Base-by-base conservation (phyloP, 352 stramenopile genomes). In the Globisporangium cederbergense region DNA sequence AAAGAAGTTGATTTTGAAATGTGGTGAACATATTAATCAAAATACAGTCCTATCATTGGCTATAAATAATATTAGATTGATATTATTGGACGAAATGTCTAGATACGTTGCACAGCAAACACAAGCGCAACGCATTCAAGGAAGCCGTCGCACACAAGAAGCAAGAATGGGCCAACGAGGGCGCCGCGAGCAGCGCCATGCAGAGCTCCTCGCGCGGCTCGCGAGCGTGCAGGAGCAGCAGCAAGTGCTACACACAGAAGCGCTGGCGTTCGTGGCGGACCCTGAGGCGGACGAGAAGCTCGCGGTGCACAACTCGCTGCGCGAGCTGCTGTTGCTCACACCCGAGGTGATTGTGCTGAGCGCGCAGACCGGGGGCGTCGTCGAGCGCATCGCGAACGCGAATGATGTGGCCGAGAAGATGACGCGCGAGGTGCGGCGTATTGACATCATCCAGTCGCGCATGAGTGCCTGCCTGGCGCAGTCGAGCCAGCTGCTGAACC, bases 391-490 rank as follows among this genome's bases (percentile, higher is more conserved):
- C 49, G 84, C 80, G 13, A 94, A 94, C 49, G 86, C 88, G 4
- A 94, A 96, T 67, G 88, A 96, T n/a, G 83, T 96, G 10, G 88
- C 86, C 6, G 88, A 90, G 60, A 95, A 93, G 68, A 96, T 96
- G 88, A 95, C 88, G 53, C 76, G 78, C 36, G 86, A 96, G 36
- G 86, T 96, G 58, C 83, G 88, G 25, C 83, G 77, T 11, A 68
- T 96, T 34, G 88, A 93, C 58, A 80, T 91, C 60, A 75, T 93
- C 38, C 86, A 96, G 68, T 92, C 83, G 65, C 84, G 86, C 7
- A 60, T 96, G 67, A 76, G 76, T 50, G 58, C 74, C 52, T 81
- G 70, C 28, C 67, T 95, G 25, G 73, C 78, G 28, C 84, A 93
- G 61, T 86, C 83, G 18, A 73, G 77, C 42, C 81, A 92, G 74